phyloP scores from a whole-genome alignment of 2,329 filamentous ascomycete genomes.

The Beauveria asiatica region DNA sequence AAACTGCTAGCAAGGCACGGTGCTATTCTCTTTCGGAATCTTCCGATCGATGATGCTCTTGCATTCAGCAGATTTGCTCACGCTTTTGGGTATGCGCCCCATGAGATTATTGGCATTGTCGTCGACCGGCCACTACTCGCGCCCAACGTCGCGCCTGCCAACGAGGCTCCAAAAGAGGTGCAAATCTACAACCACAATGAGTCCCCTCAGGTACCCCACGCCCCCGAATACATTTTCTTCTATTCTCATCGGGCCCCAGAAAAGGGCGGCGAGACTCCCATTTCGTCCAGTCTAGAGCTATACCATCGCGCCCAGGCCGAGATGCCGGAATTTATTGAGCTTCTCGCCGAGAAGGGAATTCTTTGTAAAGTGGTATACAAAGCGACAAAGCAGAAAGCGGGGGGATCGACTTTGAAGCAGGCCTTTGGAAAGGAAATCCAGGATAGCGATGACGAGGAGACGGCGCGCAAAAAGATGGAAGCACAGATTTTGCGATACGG shows the following conservation, averaged over 20 bases:
- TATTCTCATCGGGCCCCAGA: constrained; percentile 33
- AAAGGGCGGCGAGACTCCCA: constrained; percentile 31
- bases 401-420: constrained; percentile 33
- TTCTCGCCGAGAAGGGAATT: constrained; percentile 35
- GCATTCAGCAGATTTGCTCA: constrained; percentile 42
- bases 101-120: constrained; percentile 43
- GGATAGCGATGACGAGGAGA: constrained; percentile 34
- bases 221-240: constrained; percentile 43
- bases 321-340: constrained; percentile 36
- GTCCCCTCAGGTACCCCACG: constrained; percentile 40
- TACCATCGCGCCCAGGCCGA: constrained; percentile 35
- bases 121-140: constrained; percentile 29
- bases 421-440: constrained; percentile 39
- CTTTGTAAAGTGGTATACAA: constrained; percentile 30
- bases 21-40: neutral
- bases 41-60: constrained; percentile 32
- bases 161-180: constrained; percentile 38
- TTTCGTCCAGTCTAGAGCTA: constrained; percentile 39
- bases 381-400: constrained; percentile 32
- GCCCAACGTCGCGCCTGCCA: constrained; percentile 27
- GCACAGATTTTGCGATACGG: constrained; percentile 39
- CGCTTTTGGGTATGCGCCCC: constrained; percentile 33
- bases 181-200: constrained; percentile 44
- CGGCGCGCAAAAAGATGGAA: constrained; percentile 34
- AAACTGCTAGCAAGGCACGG: neutral